Percentiles rank a stretch among this genome's conserved stretches.
phyloP scores from a whole-genome alignment of 2,329 filamentous ascomycete species.

The Alternaria alternata region DNA sequence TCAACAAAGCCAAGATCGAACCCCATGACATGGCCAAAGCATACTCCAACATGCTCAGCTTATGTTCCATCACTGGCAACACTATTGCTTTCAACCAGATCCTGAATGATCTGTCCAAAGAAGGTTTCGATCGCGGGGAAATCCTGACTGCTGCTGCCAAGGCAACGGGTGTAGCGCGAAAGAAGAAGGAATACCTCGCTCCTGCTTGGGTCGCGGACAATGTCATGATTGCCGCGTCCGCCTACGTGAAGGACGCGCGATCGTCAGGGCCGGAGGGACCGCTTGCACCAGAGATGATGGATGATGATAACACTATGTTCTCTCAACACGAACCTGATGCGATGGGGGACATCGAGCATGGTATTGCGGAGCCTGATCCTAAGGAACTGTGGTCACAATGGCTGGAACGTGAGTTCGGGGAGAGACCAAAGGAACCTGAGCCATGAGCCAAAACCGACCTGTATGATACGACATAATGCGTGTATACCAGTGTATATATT shows the following conservation, averaged over 20 bases:
- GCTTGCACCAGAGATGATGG: constrained; percentile 1
- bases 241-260: constrained; percentile 29
- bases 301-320: constrained; percentile 16
- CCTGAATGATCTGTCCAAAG: constrained; percentile 35
- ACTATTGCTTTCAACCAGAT: constrained; percentile 45
- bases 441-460: constrained; percentile 7
- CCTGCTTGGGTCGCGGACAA: constrained; percentile 46
- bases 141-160: constrained; percentile 33
- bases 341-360: not conserved
- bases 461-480: not conserved
- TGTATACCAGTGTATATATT: constrained; percentile 19
- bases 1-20: constrained; percentile 37
- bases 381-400: constrained; percentile 38
- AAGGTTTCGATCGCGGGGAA: constrained; percentile 34
- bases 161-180: constrained; percentile 23
- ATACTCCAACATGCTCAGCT: constrained; percentile 43
- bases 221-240: constrained; percentile 42
- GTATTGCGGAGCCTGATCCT: not conserved
- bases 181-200: constrained; percentile 23
- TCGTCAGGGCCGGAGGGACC: not conserved
- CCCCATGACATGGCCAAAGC: constrained; percentile 35
- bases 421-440: constrained; percentile 31
- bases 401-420: constrained; percentile 41
- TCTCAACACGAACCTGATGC: constrained; percentile 8
- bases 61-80: constrained; percentile 44